phyloP scores from a whole-genome alignment of 768 basidiomycete genomes.

The Leccinum pellstonianum region DNA sequence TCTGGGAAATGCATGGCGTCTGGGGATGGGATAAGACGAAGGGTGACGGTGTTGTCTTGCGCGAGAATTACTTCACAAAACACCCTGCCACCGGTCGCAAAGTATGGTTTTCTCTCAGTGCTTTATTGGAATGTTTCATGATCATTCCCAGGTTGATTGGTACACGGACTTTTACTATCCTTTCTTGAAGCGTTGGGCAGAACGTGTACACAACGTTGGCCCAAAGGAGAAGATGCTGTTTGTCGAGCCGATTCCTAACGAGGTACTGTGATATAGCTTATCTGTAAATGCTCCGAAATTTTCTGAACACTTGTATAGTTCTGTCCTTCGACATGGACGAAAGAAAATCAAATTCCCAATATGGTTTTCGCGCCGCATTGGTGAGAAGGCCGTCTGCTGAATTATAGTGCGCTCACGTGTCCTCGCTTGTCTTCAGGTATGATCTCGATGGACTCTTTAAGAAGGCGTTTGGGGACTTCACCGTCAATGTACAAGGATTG shows the following conservation, averaged over 20 bases:
- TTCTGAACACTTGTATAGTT: conserved; percentile 46
- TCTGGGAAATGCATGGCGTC: conserved; percentile 92
- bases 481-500: conserved; percentile 90
- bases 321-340: conserved; percentile 76
- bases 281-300: not conserved
- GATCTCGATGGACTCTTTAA: conserved; percentile 86
- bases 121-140: conserved; percentile 1
- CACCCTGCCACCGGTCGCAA: conserved; percentile 62
- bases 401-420: not conserved
- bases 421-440: conserved; percentile 55
- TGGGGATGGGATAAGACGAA: conserved; percentile 83
- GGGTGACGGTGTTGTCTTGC: conserved; percentile 67
- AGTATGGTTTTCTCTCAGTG: conserved; percentile 37
- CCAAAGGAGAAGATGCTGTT: conserved; percentile 63
- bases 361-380: conserved; percentile 78
- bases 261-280: conserved; percentile 46
- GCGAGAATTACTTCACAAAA: conserved; percentile 81
- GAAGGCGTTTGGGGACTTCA: conserved; percentile 82
- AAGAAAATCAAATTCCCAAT: conserved; percentile 56
- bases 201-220: conserved; percentile 49
- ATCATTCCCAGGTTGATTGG: conserved; percentile 66
- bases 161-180: conserved; percentile 85
- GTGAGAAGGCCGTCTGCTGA: conserved; percentile 35
- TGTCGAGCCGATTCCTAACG: conserved; percentile 90
- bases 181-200: conserved; percentile 66